Base-by-base conservation (phyloP, 2,329 filamentous ascomycete species). In the Talaromyces sp. region DNA sequence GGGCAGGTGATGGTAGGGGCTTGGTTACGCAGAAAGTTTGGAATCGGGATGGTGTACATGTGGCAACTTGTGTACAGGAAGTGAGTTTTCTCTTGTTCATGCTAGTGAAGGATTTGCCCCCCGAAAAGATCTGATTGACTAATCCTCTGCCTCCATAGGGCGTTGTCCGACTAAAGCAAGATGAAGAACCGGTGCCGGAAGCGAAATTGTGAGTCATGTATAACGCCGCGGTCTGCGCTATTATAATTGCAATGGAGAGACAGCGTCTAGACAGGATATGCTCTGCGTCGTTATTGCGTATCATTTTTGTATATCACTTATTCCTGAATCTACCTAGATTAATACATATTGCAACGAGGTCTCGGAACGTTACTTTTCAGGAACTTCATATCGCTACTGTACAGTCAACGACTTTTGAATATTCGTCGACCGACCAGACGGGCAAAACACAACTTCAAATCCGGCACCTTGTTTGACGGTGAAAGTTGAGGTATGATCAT, bases 371-470 rank as follows among this genome's bases (percentile, higher is more conserved):
- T n/a, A 28, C 7, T 3, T 7, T 28, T 28, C 25, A 28, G 7
- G 25, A 28, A 28, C 28, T 33, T 33, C 25, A 28, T 7, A 2
- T 31, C 11, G 2, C n/a, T 37, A 33, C 11, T 35, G 45, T 8
- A 28, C 46, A 28, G 37, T 31, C 19, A 66, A 63, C 0, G 63
- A 63, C 25, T 59, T 56, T 48, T 72, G 57, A 17, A 72, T 72
- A 28, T 65, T 69, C 5, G 66, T 64, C 17, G 70, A 71, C 6
- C 70, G 62, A 3, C 72, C 72, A 2, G 56, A 61, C 5, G 90
- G 90, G 70, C 90, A 94, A 70, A 94, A 89, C 9, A 88, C 80
- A 13, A 94, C 80, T 70, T 92, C 84, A 78, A 89, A 94, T 0
- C 89, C 89, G 21, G 87, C 88, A 17, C 89, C 89, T 35, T 76